Evolutionary conservation across 1,284 basidiomycete genomes (phyloP).

Genomic region (Chiua sp.): DNA sequence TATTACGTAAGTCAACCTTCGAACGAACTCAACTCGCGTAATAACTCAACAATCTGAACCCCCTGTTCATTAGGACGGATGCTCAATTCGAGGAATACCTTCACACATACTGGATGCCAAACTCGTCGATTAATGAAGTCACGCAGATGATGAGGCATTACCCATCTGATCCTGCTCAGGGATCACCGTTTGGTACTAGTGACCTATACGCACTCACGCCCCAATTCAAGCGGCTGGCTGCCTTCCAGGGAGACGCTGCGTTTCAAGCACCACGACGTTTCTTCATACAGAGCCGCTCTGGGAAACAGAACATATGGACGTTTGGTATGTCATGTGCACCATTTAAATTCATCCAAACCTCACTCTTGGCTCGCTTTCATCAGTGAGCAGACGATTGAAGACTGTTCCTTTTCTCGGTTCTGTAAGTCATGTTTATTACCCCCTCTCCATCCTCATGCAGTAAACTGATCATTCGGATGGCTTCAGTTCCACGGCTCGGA

Average conservation of each 20-base stretch:
- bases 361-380: background rate
- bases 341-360: background rate
- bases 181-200: too few relatives aligned
- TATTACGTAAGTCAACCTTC: background rate
- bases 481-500: conserved; percentile 42
- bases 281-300: conserved; percentile 48
- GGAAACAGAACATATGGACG: conserved; percentile 52
- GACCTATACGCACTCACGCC: too few relatives aligned
- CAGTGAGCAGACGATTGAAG: conserved; percentile 54
- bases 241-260: conserved; percentile 55
- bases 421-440: conserved; percentile 31
- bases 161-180: too few relatives aligned
- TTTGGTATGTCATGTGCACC: conserved; percentile 49
- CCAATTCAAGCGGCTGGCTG: conserved; percentile 56
- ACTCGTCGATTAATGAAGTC: too few relatives aligned
- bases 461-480: background rate
- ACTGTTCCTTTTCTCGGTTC: conserved; percentile 48
- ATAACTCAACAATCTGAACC: too few relatives aligned
- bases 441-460: conserved; percentile 18
- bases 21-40: too few relatives aligned
- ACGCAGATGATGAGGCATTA: too few relatives aligned
- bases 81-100: too few relatives aligned
- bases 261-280: conserved; percentile 63
- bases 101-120: too few relatives aligned
- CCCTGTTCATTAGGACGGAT: too few relatives aligned